Evolutionary conservation across 768 basidiomycete genomes (phyloP).

Genomic region (Dioszegia crocea): DNA sequence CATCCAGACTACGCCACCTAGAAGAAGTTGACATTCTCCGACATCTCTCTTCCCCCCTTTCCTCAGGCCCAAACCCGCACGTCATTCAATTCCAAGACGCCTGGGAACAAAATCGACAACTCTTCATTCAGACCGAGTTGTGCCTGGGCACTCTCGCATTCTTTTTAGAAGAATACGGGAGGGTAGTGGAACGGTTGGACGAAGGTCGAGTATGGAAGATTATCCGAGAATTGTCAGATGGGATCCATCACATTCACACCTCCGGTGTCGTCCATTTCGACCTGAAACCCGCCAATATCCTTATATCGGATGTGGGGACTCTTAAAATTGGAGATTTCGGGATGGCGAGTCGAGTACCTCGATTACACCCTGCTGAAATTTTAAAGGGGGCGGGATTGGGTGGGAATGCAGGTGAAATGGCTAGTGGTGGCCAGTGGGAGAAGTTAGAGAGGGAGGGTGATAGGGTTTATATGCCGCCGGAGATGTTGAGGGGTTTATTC

Average conservation of each 20-base stretch:
- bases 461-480: slow-evolving; percentile 92
- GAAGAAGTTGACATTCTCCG: slow-evolving; percentile 93
- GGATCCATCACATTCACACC: slow-evolving; percentile 84
- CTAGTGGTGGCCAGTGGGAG: slow-evolving; percentile 4
- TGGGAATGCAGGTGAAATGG: slow-evolving; percentile 11
- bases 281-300: slow-evolving; percentile 95
- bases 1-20: slow-evolving; percentile 60
- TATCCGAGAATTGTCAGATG: slow-evolving; percentile 76
- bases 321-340: slow-evolving; percentile 99
- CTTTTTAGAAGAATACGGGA: slow-evolving; percentile 89
- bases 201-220: slow-evolving; percentile 98
- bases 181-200: slow-evolving; percentile 68
- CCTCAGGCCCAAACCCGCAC: slow-evolving; percentile 13
- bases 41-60: slow-evolving; percentile 56
- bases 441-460: slow-evolving; percentile 88
- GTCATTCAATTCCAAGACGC: slow-evolving; percentile 53
- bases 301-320: slow-evolving; percentile 78
- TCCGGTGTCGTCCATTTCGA: slow-evolving; percentile 90
- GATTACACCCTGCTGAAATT: slow-evolving; percentile 53
- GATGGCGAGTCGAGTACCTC: slow-evolving; percentile 88
- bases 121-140: slow-evolving; percentile 92
- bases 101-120: slow-evolving; percentile 88
- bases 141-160: slow-evolving; percentile 88
- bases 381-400: slow-evolving; percentile 45
- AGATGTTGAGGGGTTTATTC: slow-evolving; percentile 86